Evolutionary conservation across 2,329 filamentous ascomycete species (phyloP).

Genomic region (Albifimbria verrucaria): DNA sequence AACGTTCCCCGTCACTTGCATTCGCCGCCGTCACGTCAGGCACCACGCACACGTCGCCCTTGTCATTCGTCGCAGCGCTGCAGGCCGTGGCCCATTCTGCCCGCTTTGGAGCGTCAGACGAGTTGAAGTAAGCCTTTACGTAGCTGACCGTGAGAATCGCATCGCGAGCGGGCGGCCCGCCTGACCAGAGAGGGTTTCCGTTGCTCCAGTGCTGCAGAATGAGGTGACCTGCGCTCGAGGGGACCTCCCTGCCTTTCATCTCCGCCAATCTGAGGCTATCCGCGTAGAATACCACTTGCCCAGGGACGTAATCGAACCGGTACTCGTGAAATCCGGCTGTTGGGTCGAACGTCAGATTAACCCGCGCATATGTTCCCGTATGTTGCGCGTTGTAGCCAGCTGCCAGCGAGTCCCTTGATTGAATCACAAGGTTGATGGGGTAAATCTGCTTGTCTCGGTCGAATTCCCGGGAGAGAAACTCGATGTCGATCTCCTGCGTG

Average conservation of each 20-base stretch:
- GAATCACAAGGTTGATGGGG: slow-evolving; percentile 71
- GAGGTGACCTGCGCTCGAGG: slow-evolving; percentile 59
- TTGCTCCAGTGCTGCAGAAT: slow-evolving; percentile 78
- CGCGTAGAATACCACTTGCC: slow-evolving; percentile 64
- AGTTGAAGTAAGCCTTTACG: slow-evolving; percentile 79
- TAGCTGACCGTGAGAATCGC: slow-evolving; percentile 64
- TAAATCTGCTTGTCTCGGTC: slow-evolving; percentile 45
- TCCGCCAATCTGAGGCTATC: slow-evolving; percentile 56
- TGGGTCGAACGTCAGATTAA: slow-evolving; percentile 64
- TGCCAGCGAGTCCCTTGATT: slow-evolving; percentile 57
- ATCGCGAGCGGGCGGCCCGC: slow-evolving; percentile 62
- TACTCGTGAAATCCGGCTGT: slow-evolving; percentile 70
- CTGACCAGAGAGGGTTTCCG: slow-evolving; percentile 68
- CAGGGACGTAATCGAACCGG: slow-evolving; percentile 69
- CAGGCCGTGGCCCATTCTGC: slow-evolving; percentile 10
- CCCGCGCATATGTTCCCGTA: slow-evolving; percentile 55
- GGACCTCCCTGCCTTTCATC: slow-evolving; percentile 56
- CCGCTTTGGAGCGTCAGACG: slow-evolving; percentile 38
- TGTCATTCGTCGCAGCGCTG: slow-evolving; percentile 3
- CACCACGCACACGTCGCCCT: slow-evolving; percentile 18
- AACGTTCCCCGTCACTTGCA: slow-evolving; percentile 17
- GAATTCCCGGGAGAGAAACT: slow-evolving; percentile 69
- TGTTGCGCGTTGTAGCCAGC: slow-evolving; percentile 60
- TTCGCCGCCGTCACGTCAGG: slow-evolving; percentile 16
- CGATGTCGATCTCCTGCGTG: slow-evolving; percentile 77